These are phyloP conservation scores for Linnemannia elongata DNA, from an alignment of 192 early-diverging fungal genomes.

Conservation along the genomic window DNA sequence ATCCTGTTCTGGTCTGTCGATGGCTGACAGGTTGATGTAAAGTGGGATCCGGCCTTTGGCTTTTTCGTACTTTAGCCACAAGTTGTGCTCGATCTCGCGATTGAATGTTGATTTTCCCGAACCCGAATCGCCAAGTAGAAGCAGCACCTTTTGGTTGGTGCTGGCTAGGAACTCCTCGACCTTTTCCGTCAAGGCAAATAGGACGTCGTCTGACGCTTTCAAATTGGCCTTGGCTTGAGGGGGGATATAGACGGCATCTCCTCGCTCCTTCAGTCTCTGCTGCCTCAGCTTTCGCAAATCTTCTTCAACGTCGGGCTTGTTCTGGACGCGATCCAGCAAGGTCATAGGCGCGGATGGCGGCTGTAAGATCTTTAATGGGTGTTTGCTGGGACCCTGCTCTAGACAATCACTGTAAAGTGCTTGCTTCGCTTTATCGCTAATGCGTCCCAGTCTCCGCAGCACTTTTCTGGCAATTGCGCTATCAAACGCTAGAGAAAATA, in stretches of 20 bases:
- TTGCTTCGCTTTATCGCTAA: too few species aligned
- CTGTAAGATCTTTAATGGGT: too few species aligned
- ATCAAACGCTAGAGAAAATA: too few species aligned
- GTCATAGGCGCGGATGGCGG: not conserved
- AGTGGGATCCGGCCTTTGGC: conserved; percentile 19
- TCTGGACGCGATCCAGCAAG: conserved; percentile 26
- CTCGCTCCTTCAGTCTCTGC: too few species aligned
- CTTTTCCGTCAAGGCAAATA: conserved; percentile 9
- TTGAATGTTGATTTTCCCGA: conserved; percentile 31
- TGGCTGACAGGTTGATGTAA: conserved; percentile 21
- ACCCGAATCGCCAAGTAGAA: conserved; percentile 33
- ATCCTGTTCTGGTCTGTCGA: conserved; percentile 29
- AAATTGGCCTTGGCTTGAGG: conserved; percentile 10
- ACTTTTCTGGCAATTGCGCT: too few species aligned
- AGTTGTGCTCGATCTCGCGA: conserved; percentile 8
- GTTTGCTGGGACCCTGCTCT: too few species aligned
- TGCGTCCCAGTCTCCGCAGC: too few species aligned
- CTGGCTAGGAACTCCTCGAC: conserved; percentile 19
- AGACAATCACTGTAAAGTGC: too few species aligned
- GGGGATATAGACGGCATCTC: conserved; percentile 1
- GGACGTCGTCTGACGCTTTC: not conserved
- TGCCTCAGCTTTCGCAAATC: conserved; percentile 18
- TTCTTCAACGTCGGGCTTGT: conserved; percentile 25
- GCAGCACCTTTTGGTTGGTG: conserved; percentile 13
- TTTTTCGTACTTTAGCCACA: conserved; percentile 19